Evolutionary conservation across 2,329 filamentous ascomycete genomes (phyloP).

Genomic region (Colletotrichum sojae): DNA sequence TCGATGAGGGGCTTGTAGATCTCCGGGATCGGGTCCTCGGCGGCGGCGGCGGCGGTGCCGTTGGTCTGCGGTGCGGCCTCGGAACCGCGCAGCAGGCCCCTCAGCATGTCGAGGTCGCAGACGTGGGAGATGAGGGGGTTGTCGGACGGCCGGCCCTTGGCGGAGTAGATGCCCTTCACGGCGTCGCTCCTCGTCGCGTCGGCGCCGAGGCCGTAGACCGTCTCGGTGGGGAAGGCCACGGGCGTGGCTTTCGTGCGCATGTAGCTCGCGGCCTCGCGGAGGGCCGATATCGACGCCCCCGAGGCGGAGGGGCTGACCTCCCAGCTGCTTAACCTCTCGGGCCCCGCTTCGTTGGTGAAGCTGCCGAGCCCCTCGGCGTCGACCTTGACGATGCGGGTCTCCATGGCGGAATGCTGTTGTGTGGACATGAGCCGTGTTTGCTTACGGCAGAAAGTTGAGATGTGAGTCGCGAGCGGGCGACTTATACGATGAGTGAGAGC

Average conservation of each 20-base stretch:
- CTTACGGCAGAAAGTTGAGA: slow-evolving; percentile 2
- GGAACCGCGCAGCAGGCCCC: slow-evolving; percentile 66
- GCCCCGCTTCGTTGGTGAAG: slow-evolving; percentile 49
- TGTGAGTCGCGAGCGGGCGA: slow-evolving; percentile 25
- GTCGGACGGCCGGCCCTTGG: slow-evolving; percentile 91
- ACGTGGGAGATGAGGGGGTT: slow-evolving; percentile 97
- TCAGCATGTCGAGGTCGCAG: slow-evolving; percentile 83
- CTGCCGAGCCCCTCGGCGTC: slow-evolving; percentile 51
- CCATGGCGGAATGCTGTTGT: slow-evolving; percentile 47
- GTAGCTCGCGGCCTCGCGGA: slow-evolving; percentile 76
- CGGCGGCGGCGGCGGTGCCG: slow-evolving; percentile 20
- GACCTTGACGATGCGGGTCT: slow-evolving; percentile 57
- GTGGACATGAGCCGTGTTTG: background rate
- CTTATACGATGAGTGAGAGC: slow-evolving; percentile 37
- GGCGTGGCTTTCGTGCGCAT: slow-evolving; percentile 78
- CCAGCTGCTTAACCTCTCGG: slow-evolving; percentile 59
- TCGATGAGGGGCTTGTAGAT: slow-evolving; percentile 85
- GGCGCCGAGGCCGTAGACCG: slow-evolving; percentile 96
- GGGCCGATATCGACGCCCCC: slow-evolving; percentile 52
- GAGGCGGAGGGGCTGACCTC: slow-evolving; percentile 50
- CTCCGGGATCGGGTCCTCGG: slow-evolving; percentile 69
- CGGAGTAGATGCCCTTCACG: slow-evolving; percentile 91
- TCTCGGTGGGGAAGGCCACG: slow-evolving; percentile 97
- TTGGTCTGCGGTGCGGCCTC: slow-evolving; percentile 22
- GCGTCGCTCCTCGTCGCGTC: slow-evolving; percentile 89